phyloP scores from a whole-genome alignment of 78 protist species.

The Dictyostelium purpureum region DNA sequence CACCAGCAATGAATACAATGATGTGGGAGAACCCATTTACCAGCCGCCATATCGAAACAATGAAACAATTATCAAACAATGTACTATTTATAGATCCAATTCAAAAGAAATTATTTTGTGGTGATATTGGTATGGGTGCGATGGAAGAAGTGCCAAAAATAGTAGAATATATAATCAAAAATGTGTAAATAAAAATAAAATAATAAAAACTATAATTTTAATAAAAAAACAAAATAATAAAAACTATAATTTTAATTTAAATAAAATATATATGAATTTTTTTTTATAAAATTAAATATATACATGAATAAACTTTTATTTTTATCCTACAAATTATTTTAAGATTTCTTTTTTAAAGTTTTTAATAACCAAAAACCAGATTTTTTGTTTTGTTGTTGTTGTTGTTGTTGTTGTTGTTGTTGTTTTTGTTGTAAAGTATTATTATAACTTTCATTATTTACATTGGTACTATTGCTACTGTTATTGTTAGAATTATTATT shows the following conservation, averaged over 20 bases:
- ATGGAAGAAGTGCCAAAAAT: constrained; percentile 33
- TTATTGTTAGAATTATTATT: neutral
- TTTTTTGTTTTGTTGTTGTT: neutral
- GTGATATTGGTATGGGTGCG: constrained; percentile 83
- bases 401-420: neutral
- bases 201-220: too few species aligned
- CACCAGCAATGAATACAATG: constrained; percentile 96
- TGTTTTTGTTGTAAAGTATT: neutral
- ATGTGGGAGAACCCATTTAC: constrained; percentile 97
- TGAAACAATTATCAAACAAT: constrained; percentile 31
- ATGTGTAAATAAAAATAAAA: too few species aligned
- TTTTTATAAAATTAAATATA: too few species aligned
- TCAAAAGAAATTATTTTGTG: constrained; percentile 88
- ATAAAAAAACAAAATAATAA: too few species aligned
- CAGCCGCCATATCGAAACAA: constrained; percentile 52
- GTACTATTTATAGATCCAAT: constrained; percentile 81
- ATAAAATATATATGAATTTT: too few species aligned
- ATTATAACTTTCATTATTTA: neutral
- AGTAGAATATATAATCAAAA: neutral
- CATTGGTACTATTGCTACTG: neutral
- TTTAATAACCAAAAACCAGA: too few species aligned
- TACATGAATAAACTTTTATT: too few species aligned
- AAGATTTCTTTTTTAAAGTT: too few species aligned
- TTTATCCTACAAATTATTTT: too few species aligned
- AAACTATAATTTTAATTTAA: too few species aligned